A percentile compares a stretch with the other conserved stretches of the same genome.
These are phyloP conservation scores for Fusarium zealandicum DNA, from an alignment of 2,329 filamentous ascomycete species.

Conservation along the genomic window DNA sequence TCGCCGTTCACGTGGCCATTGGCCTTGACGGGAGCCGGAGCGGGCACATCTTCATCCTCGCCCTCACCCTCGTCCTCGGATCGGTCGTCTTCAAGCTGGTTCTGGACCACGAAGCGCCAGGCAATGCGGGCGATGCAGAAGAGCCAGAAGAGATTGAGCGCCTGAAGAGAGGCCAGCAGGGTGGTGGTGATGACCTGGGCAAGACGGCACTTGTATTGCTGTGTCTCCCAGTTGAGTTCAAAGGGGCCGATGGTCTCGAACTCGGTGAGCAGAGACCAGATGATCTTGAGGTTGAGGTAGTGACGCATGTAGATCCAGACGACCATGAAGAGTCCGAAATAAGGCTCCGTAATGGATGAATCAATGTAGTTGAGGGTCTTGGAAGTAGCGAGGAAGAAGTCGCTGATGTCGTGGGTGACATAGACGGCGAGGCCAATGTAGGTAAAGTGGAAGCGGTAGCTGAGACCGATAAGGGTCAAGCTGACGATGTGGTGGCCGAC, in stretches of 20 bases:
- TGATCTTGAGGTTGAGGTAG: slow-evolving; percentile 79
- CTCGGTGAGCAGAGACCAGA: slow-evolving; percentile 77
- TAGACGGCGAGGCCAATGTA: slow-evolving; percentile 95
- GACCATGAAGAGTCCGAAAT: slow-evolving; percentile 82
- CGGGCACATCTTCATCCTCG: slow-evolving; percentile 58
- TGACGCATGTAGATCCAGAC: slow-evolving; percentile 92
- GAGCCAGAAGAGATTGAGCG: slow-evolving; percentile 83
- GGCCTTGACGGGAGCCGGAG: slow-evolving; percentile 37
- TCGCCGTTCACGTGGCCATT: slow-evolving; percentile 27
- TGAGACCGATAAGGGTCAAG: slow-evolving; percentile 80
- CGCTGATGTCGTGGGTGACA: slow-evolving; percentile 91
- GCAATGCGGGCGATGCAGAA: slow-evolving; percentile 79
- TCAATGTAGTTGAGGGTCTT: slow-evolving; percentile 94
- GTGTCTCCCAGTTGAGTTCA: slow-evolving; percentile 76
- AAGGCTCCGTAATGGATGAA: slow-evolving; percentile 77
- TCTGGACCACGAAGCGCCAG: slow-evolving; percentile 70
- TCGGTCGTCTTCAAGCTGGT: slow-evolving; percentile 72
- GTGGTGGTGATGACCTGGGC: slow-evolving; percentile 71
- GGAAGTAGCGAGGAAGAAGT: slow-evolving; percentile 94
- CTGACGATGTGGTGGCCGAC: slow-evolving; percentile 92
- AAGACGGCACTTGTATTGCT: slow-evolving; percentile 79
- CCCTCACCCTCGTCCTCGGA: slow-evolving; percentile 65
- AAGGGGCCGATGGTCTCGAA: slow-evolving; percentile 78
- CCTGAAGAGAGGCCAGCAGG: slow-evolving; percentile 73
- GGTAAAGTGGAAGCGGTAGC: slow-evolving; percentile 96